A percentile compares a stretch with the other conserved stretches of the same genome.
Conservation (phyloP, 208 protist species). For the Trypanosomatidae sp. region DNA sequence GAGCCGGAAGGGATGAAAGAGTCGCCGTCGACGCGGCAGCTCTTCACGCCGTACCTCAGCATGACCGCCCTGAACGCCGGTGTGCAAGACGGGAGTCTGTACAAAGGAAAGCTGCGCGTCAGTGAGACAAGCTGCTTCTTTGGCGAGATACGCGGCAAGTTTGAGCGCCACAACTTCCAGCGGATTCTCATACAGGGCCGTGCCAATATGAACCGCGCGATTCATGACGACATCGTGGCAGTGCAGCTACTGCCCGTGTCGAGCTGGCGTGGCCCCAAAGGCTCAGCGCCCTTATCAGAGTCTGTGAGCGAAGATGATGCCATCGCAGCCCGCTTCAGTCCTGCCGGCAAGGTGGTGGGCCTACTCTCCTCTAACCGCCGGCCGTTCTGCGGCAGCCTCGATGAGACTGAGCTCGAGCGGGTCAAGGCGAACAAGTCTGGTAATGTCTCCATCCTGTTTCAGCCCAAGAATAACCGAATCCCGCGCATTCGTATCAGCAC, state of each 20-base stretch:
- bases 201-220: constrained; percentile 84
- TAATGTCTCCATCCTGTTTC: constrained; percentile 81
- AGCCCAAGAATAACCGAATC: constrained; percentile 87
- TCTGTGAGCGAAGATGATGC: constrained; percentile 60
- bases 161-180: constrained; percentile 73
- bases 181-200: constrained; percentile 77
- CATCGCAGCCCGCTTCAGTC: constrained; percentile 48
- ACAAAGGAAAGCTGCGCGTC: constrained; percentile 78
- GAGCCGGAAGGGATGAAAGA: constrained; percentile 77
- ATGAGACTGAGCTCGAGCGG: constrained; percentile 68
- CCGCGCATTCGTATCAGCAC: constrained; percentile 90
- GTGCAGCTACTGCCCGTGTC: constrained; percentile 67
- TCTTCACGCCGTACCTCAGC: constrained; percentile 65
- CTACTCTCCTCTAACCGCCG: constrained; percentile 65
- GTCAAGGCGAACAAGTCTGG: constrained; percentile 39
- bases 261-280: constrained; percentile 39
- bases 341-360: constrained; percentile 74
- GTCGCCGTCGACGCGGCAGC: constrained; percentile 26
- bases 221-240: constrained; percentile 83
- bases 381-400: constrained; percentile 88
- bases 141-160: constrained; percentile 87
- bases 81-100: constrained; percentile 54
- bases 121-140: constrained; percentile 87
- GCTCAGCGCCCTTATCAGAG: constrained; percentile 19
- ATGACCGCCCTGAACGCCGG: constrained; percentile 50